Evolutionary conservation across 345 rosid genomes (phyloP).

Genomic region (Combretum micranthum): DNA sequence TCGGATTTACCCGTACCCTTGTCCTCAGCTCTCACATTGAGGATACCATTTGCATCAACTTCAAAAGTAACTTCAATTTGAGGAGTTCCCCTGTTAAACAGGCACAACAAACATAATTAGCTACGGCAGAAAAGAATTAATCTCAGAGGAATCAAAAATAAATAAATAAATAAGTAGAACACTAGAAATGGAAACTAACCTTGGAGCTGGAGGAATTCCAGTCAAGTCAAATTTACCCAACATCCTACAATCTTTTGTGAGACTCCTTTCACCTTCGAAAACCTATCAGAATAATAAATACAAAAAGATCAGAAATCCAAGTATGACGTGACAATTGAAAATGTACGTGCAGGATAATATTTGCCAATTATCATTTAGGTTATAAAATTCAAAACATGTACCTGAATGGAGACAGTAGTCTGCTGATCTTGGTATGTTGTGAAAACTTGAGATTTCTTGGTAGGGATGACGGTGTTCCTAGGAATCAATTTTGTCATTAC

Average conservation of each 20-base stretch:
- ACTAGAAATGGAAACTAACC: slow-evolving; percentile 24
- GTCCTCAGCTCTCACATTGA: slow-evolving; percentile 89
- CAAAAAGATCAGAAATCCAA: background rate
- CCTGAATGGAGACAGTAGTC: slow-evolving; percentile 93
- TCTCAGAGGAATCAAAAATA: background rate
- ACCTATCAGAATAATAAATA: slow-evolving; percentile 34
- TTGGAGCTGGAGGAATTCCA: slow-evolving; percentile 91
- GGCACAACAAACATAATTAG: background rate
- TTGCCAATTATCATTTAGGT: no score
- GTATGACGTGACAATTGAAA: no score
- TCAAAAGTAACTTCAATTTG: slow-evolving; percentile 97
- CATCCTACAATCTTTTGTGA: slow-evolving; percentile 83
- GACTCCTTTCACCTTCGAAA: slow-evolving; percentile 97
- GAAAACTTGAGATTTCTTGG: slow-evolving; percentile 97
- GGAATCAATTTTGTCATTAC: slow-evolving; percentile 99
- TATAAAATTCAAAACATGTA: background rate
- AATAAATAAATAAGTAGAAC: background rate
- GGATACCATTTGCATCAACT: slow-evolving; percentile 91
- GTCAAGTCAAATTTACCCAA: slow-evolving; percentile 81
- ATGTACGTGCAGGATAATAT: no score
- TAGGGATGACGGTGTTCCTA: slow-evolving; percentile 92
- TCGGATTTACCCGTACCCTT: slow-evolving; percentile 84
- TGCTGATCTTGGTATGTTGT: slow-evolving; percentile 98
- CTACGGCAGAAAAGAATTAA: background rate
- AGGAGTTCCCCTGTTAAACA: slow-evolving; percentile 75